Base-by-base conservation (phyloP, 2,329 filamentous ascomycete genomes). In the Penicillium olsonii region DNA sequence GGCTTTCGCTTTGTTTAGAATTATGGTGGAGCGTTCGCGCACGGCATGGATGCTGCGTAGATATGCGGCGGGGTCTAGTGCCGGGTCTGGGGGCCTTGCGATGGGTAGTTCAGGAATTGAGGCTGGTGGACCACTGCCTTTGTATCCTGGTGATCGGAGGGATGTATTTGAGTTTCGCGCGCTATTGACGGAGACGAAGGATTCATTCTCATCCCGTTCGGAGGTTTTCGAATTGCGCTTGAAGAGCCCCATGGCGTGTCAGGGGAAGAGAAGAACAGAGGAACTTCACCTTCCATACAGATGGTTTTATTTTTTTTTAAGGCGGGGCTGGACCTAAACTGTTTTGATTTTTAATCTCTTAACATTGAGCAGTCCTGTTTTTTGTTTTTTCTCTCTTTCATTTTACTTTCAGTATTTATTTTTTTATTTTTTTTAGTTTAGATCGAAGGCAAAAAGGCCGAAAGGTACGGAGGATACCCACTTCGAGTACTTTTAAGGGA, bases 41-140 rank as follows among this genome's bases (percentile, higher is more conserved):
- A 99, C 90, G 22, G 94, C 85, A 64, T 90, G 85, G 64, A 97
- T 84, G 74, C 91, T 96, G 67, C 89, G 85, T 64, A 99, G 82
- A 72, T 97, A 97, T 53, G 86, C 92, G 19, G 88, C 90, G 17
- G 92, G 92, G 68, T 97, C 90, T 60, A 92, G 79, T 54, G 87
- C 81, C 63, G 92, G 92, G 72, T 97, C 92, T 22, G 92, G 92
- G 14, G 91, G 85, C 64, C 84, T 87, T 42, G 92, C 89, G 40
- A 97, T 82, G 56, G 90, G 83, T 63, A 95, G 80, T 70, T 91
- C 88, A 60, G 87, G 84, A 59, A 92, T 81, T 51, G 77, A 70
- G 11, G 70, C 71, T 27, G 76, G 75, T 42, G 73, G 69, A 56
- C 78, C 71, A 50, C 74, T 73, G 58, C 72, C 75, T 54, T 71